Percentiles rank a stretch among this genome's conserved stretches.
phyloP scores from a whole-genome alignment of 371 early-diverging fungal species.

The Syncephalastrum racemosum region DNA sequence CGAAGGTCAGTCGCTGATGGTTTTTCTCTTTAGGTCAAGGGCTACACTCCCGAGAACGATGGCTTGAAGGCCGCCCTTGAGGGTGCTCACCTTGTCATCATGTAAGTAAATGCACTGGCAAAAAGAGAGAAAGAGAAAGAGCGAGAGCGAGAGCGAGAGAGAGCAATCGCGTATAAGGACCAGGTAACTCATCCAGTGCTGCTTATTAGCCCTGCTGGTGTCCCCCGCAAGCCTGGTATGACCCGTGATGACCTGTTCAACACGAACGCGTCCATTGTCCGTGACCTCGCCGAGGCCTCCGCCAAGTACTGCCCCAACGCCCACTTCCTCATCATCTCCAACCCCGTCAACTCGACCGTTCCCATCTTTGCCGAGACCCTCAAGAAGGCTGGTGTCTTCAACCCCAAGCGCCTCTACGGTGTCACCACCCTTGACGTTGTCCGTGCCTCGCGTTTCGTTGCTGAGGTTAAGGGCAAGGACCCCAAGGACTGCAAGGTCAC shows the following conservation, averaged over 20 bases:
- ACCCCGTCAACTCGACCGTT: slow-evolving; percentile 99
- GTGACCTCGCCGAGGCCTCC: slow-evolving; percentile 73
- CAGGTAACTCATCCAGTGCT: no score
- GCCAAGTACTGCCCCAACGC: slow-evolving; percentile 92
- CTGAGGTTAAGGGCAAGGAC: slow-evolving; percentile 75
- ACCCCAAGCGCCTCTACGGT: slow-evolving; percentile 95
- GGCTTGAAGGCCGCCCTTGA: slow-evolving; percentile 85
- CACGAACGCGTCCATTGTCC: slow-evolving; percentile 96
- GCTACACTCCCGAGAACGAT: slow-evolving; percentile 83
- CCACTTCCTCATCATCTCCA: slow-evolving; percentile 95
- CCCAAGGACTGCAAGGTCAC: slow-evolving; percentile 80
- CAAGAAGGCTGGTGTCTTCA: slow-evolving; percentile 91
- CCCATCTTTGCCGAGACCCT: slow-evolving; percentile 97
- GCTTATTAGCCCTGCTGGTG: slow-evolving; percentile 96
- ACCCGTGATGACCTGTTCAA: slow-evolving; percentile 99
- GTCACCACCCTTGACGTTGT: slow-evolving; percentile 98
- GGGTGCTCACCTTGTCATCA: slow-evolving; percentile 80
- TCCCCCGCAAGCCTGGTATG: slow-evolving; percentile 99
- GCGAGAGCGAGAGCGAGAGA: no score
- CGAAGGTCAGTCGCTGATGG: slow-evolving; percentile 3
- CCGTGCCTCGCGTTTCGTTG: slow-evolving; percentile 96
- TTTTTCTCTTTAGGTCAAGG: slow-evolving; percentile 63
- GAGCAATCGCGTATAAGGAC: no score
- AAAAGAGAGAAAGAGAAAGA: no score
- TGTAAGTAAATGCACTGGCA: neutral